phyloP scores from a whole-genome alignment of 805 yeast species.

The Teunomyces aglyptinius region DNA sequence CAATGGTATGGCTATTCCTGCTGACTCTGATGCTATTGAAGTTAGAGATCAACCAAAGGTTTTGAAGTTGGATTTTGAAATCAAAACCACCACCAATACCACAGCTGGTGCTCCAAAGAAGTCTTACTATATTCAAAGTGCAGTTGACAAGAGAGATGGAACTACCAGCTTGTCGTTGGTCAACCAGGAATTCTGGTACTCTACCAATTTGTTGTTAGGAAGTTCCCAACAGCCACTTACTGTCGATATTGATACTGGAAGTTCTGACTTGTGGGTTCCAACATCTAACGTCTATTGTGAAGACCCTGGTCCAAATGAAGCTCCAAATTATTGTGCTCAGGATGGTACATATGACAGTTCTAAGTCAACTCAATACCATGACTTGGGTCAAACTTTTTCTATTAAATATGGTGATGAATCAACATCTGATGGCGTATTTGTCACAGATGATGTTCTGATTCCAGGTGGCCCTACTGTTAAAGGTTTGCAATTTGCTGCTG shows the following conservation, averaged over 20 bases:
- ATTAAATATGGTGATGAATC: conserved; percentile 8
- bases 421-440: conserved; percentile 6
- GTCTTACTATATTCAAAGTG: background rate
- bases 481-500: conserved; percentile 9
- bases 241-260: conserved; percentile 14
- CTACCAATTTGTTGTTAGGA: conserved; percentile 10
- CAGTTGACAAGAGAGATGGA: background rate
- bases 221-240: conserved; percentile 7
- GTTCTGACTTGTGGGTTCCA: conserved; percentile 13
- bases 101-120: background rate
- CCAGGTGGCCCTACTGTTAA: conserved; percentile 6
- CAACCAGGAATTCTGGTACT: conserved; percentile 6
- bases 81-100: background rate
- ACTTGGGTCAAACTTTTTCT: conserved; percentile 4
- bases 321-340: background rate
- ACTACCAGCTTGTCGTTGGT: conserved; percentile 2
- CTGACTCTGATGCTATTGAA: background rate
- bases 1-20: conserved; percentile 1
- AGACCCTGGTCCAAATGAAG: background rate
- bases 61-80: background rate
- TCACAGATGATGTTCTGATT: conserved; percentile 6
- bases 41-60: background rate
- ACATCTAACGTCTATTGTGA: background rate
- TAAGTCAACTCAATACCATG: conserved; percentile 8
- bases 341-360: conserved; percentile 11